Percentiles rank a stretch among this genome's conserved stretches.
Conservation (phyloP, 371 early-diverging fungal genomes). For the Paraphysoderma sedebokerense region DNA sequence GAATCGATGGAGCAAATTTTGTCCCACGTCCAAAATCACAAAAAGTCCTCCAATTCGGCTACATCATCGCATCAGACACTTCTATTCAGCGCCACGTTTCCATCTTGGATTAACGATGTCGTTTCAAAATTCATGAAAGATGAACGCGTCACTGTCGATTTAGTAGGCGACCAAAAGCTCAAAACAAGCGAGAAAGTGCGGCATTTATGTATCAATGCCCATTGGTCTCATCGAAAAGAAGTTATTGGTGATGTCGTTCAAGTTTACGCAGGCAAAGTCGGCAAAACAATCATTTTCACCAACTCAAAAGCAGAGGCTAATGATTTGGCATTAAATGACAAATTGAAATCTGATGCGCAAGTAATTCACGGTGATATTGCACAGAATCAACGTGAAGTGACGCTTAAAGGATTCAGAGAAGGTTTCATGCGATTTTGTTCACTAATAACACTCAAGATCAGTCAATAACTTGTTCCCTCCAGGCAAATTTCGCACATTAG, state of each 20-base stretch:
- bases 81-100: conserved; percentile 73
- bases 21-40: conserved; percentile 54
- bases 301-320: conserved; percentile 85
- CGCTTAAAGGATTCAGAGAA: conserved; percentile 74
- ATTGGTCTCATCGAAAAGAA: conserved; percentile 54
- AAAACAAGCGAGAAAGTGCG: conserved; percentile 60
- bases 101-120: conserved; percentile 64
- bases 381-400: conserved; percentile 69
- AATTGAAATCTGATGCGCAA: conserved; percentile 57
- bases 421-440: conserved; percentile 53
- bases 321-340: conserved; percentile 60
- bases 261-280: conserved; percentile 50
- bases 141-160: conserved; percentile 63
- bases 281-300: conserved; percentile 80
- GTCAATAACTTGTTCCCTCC: neutral
- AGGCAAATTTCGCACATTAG: conserved; percentile 58
- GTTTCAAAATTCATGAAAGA: conserved; percentile 66
- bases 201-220: conserved; percentile 63
- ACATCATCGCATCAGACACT: conserved; percentile 48
- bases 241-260: conserved; percentile 71
- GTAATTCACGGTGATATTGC: conserved; percentile 91
- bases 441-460: neutral
- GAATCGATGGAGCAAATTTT: conserved; percentile 82
- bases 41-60: conserved; percentile 27
- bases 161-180: conserved; percentile 52